phyloP scores from a whole-genome alignment of 2,329 filamentous ascomycete species.

The Phyllosticta citrichinensis region DNA sequence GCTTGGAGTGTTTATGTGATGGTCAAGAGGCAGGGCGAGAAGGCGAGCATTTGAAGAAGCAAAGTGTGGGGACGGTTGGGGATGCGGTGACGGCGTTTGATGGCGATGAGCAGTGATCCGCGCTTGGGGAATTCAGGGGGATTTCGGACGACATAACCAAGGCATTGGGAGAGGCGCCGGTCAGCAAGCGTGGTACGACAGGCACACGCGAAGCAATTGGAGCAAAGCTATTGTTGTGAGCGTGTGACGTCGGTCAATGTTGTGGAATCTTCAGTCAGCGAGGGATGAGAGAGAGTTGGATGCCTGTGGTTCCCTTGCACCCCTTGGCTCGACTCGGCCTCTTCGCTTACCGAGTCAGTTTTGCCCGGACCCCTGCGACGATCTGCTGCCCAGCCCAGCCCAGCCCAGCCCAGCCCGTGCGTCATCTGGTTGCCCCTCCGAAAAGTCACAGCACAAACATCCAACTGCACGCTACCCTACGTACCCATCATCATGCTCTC shows the following conservation, averaged over 20 bases:
- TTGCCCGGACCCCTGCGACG: too few relatives aligned
- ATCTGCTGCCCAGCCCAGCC: too few relatives aligned
- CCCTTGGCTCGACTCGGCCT: neutral
- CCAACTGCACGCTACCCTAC: neutral
- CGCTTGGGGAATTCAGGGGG: neutral
- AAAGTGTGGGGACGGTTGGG: neutral
- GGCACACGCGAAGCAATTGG: neutral
- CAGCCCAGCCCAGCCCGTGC: neutral
- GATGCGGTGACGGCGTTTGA: neutral
- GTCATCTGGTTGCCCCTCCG: neutral
- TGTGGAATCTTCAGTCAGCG: neutral
- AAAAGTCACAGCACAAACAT: neutral
- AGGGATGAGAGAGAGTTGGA: neutral
- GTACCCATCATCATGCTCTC: constrained; percentile 15
- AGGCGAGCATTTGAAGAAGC: neutral
- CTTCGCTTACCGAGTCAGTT: neutral
- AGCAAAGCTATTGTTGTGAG: neutral
- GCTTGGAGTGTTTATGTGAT: neutral
- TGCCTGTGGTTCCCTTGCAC: neutral
- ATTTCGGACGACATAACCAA: neutral
- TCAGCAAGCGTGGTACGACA: neutral
- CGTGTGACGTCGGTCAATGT: neutral
- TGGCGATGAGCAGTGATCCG: neutral
- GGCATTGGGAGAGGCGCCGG: too few relatives aligned
- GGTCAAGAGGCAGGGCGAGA: neutral